These are phyloP conservation scores for Monilinia laxa DNA, from an alignment of 2,329 filamentous ascomycete genomes.

Conservation along the genomic window DNA sequence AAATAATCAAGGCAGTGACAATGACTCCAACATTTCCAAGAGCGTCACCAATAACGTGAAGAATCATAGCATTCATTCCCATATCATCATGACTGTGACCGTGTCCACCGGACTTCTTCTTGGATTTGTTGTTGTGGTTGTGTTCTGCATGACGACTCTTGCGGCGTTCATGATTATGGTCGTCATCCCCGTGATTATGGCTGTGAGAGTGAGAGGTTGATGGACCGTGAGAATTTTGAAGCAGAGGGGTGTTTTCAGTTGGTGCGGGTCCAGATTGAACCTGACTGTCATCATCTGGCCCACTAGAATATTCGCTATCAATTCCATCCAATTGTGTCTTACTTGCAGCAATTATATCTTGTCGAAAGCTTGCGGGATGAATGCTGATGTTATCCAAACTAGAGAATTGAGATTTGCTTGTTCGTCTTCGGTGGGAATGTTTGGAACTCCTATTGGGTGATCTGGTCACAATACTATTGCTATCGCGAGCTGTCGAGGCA, in stretches of 20 bases:
- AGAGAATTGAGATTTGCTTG: constrained; percentile 53
- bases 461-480: constrained; percentile 26
- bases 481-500: constrained; percentile 32
- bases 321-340: constrained; percentile 59
- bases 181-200: constrained; percentile 28
- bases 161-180: constrained; percentile 26
- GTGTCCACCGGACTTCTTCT: constrained; percentile 60
- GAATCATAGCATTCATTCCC: constrained; percentile 87
- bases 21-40: constrained; percentile 87
- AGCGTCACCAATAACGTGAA: constrained; percentile 78
- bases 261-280: constrained; percentile 41
- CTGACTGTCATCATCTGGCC: constrained; percentile 41
- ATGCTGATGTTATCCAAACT: constrained; percentile 73
- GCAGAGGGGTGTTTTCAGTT: constrained; percentile 39
- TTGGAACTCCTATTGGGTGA: constrained; percentile 29
- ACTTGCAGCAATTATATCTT: constrained; percentile 87
- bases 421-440: constrained; percentile 34
- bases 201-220: neutral
- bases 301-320: constrained; percentile 54
- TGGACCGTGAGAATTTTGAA: constrained; percentile 21
- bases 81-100: constrained; percentile 83
- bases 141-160: constrained; percentile 59
- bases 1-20: constrained; percentile 80
- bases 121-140: constrained; percentile 72
- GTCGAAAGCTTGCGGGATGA: constrained; percentile 84